A percentile compares a stretch with the other conserved stretches of the same genome.
Evolutionary conservation across 129 eudicot species (phyloP).

Genomic region (Helianthus annuus): HanXRQr2.0-SUNRISE NC_035446.2:154866931-154867430

Average conservation of each 20-base stretch:
- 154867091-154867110: constrained; percentile 69
- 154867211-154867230: constrained; percentile 55
- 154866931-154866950: constrained; percentile 17
- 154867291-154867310: not conserved
- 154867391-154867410: constrained; percentile 36
- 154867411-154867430: constrained; percentile 1
- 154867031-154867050: not conserved
- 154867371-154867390: constrained; percentile 91
- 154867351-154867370: constrained; percentile 99
- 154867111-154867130: constrained; percentile 93
- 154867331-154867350: constrained; percentile 77
- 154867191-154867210: constrained; percentile 40
- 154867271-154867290: not conserved
- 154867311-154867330: not conserved
- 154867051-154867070: constrained; percentile 1
- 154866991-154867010: not conserved
- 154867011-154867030: not conserved
- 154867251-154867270: constrained; percentile 82
- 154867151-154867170: constrained; percentile 82
- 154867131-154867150: constrained; percentile 80
- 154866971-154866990: constrained; percentile 12
- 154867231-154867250: constrained; percentile 76
- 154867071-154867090: constrained; percentile 14
- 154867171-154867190: constrained; percentile 46
- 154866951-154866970: not conserved